These are phyloP conservation scores for Xylaria scruposa DNA, from an alignment of 495 filamentous ascomycete species.

Conservation along the genomic window DNA sequence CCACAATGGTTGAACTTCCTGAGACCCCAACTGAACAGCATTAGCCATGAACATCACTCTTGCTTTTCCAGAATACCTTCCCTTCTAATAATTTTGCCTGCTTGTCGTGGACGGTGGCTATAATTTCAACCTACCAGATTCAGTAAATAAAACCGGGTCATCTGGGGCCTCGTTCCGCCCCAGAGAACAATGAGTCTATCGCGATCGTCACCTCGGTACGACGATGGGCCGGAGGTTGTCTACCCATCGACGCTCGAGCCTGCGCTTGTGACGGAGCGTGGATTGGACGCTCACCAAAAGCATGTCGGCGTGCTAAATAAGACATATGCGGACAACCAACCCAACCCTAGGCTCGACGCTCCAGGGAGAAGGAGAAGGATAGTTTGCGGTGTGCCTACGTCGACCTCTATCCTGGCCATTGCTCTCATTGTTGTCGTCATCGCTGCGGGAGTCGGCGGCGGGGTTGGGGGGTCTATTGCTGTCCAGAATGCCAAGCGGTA, in stretches of 20 bases:
- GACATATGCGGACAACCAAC: neutral
- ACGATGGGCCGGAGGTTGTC: neutral
- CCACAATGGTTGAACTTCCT: no score
- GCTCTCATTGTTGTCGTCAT: neutral
- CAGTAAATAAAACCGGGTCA: neutral
- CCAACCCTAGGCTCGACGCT: neutral
- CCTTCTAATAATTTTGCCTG: neutral
- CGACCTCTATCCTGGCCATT: neutral
- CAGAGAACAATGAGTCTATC: neutral
- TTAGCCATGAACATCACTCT: neutral
- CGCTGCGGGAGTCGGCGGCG: neutral
- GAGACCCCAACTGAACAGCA: neutral
- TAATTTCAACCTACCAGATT: neutral
- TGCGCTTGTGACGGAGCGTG: neutral
- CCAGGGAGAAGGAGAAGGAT: neutral
- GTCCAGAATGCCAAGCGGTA: neutral
- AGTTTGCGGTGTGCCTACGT: neutral
- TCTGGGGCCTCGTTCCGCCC: neutral
- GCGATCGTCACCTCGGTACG: neutral
- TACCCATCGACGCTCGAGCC: neutral
- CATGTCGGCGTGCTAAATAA: neutral
- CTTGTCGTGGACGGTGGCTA: neutral
- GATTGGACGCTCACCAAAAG: neutral
- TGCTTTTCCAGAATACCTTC: neutral
- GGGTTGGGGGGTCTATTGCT: neutral